phyloP scores from a whole-genome alignment of 108 stramenopile species.

The Cyclostephanos invisitatus region DNA sequence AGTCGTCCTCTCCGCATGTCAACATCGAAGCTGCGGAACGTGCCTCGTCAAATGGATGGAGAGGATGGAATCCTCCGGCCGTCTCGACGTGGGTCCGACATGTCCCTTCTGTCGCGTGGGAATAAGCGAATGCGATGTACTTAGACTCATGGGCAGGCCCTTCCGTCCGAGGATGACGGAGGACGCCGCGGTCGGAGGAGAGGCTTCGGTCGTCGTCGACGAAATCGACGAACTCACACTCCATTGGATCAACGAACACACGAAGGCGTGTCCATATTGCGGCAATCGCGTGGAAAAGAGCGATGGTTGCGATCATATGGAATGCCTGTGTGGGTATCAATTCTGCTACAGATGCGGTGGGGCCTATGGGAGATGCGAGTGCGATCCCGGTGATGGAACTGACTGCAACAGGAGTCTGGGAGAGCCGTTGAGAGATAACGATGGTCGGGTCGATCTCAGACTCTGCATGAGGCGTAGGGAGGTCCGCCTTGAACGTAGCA shows the following conservation, averaged over 20 bases:
- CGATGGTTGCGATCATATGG: no score
- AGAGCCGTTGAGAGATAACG: neutral
- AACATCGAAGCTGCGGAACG: slow-evolving; percentile 15
- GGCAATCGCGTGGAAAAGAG: neutral
- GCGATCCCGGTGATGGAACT: no score
- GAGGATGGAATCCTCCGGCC: slow-evolving; percentile 24
- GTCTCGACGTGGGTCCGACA: neutral
- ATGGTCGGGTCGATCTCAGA: neutral
- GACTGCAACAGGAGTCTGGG: no score
- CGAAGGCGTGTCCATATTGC: neutral
- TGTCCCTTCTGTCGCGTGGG: slow-evolving; percentile 21
- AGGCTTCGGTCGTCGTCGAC: neutral
- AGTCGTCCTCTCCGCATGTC: slow-evolving; percentile 5
- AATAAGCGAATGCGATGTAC: slow-evolving; percentile 11
- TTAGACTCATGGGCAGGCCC: slow-evolving; percentile 5
- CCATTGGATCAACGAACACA: neutral
- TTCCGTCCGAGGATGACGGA: neutral
- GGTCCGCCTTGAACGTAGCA: no score
- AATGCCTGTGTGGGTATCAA: no score
- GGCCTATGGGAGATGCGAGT: neutral
- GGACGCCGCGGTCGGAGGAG: neutral
- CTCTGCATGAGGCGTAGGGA: no score
- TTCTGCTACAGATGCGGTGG: no score
- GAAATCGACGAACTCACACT: no score
- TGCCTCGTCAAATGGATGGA: slow-evolving; percentile 27